Evolutionary conservation across 2,329 filamentous ascomycete species (phyloP).

Genomic region (Simplicillium aogashimaense): DNA sequence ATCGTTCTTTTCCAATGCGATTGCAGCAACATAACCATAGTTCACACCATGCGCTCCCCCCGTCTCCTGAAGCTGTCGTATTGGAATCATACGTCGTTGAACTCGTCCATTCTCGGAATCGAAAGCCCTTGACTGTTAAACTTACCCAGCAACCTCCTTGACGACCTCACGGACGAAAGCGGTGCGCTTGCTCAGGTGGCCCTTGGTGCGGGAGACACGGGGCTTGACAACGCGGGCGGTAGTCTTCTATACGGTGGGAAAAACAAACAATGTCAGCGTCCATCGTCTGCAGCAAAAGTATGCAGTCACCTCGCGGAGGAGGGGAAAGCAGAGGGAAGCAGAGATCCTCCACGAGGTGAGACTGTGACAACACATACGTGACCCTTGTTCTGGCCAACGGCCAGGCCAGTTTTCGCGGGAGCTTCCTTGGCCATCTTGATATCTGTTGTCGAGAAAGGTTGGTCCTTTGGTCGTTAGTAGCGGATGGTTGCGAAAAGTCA

Average conservation of each 20-base stretch:
- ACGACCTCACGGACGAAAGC: conserved; percentile 95
- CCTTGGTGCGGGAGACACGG: conserved; percentile 80
- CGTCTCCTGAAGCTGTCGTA: too few relatives aligned
- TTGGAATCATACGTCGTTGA: too few relatives aligned
- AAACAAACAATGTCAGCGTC: conserved; percentile 43
- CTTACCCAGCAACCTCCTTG: conserved; percentile 94
- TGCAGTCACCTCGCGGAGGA: conserved; percentile 15
- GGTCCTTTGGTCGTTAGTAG: conserved; percentile 16
- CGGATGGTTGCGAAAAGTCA: neutral
- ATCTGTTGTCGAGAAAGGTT: conserved; percentile 14
- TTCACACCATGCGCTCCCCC: too few relatives aligned
- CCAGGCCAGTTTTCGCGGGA: conserved; percentile 46
- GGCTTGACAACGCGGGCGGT: conserved; percentile 69
- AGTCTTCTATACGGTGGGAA: conserved; percentile 58
- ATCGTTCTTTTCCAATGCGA: neutral
- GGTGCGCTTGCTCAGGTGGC: conserved; percentile 92
- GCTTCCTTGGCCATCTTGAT: conserved; percentile 50
- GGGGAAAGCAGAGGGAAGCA: conserved; percentile 25
- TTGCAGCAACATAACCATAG: too few relatives aligned
- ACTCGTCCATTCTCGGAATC: neutral
- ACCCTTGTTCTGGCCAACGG: conserved; percentile 54
- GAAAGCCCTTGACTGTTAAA: neutral
- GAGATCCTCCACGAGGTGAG: conserved; percentile 70
- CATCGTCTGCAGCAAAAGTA: conserved; percentile 41
- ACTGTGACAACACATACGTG: conserved; percentile 50